These are phyloP conservation scores for Penicillium sp. DNA, from an alignment of 2,329 filamentous ascomycete species.

Conservation along the genomic window DNA sequence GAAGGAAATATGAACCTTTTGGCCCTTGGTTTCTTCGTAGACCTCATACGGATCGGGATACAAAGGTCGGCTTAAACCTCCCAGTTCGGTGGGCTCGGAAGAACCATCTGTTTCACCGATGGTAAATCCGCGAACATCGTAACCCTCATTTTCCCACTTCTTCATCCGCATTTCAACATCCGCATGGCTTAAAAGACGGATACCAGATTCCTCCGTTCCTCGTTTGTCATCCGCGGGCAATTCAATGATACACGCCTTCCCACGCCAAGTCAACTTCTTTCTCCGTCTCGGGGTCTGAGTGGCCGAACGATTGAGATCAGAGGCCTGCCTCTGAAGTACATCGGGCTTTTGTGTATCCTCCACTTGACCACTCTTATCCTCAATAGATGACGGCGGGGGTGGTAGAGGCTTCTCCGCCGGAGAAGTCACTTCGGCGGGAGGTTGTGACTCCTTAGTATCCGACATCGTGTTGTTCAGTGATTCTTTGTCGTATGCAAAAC, in stretches of 20 bases:
- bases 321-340: slow-evolving; percentile 13
- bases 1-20: slow-evolving; percentile 39
- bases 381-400: slow-evolving; percentile 29
- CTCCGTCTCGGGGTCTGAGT: slow-evolving; percentile 45
- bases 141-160: slow-evolving; percentile 44
- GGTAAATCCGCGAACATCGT: slow-evolving; percentile 43
- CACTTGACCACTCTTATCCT: slow-evolving; percentile 1
- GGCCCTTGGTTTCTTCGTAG: slow-evolving; percentile 33
- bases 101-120: slow-evolving; percentile 30
- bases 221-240: slow-evolving; percentile 67
- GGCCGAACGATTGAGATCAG: slow-evolving; percentile 19
- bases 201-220: slow-evolving; percentile 48
- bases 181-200: slow-evolving; percentile 37
- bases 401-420: slow-evolving; percentile 43
- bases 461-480: slow-evolving; percentile 34
- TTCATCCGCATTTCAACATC: slow-evolving; percentile 42
- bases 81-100: slow-evolving; percentile 27
- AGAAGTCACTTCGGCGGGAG: slow-evolving; percentile 22
- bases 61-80: slow-evolving; percentile 44
- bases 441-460: slow-evolving; percentile 26
- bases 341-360: slow-evolving; percentile 6
- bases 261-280: slow-evolving; percentile 73
- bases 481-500: slow-evolving; percentile 45
- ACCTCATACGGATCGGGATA: slow-evolving; percentile 44
- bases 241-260: slow-evolving; percentile 70